Conservation (phyloP, 2,329 filamentous ascomycete species). For the Alternaria solani region DNA sequence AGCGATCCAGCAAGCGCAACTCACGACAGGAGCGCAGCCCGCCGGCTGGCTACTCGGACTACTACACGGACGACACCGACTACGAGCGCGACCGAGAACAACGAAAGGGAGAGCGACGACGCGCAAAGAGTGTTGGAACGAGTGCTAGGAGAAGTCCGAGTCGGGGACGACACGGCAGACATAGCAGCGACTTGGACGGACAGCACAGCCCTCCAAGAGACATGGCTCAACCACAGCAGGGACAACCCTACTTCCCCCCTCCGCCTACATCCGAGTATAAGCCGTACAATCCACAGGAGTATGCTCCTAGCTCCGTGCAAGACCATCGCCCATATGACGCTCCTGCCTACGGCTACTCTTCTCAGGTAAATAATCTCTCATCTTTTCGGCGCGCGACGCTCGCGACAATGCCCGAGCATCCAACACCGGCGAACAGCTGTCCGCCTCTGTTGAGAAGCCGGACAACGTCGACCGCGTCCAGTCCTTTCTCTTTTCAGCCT, state of each 20-base stretch:
- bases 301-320: constrained; percentile 32
- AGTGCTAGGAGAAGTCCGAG: constrained; percentile 36
- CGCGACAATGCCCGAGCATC: constrained; percentile 31
- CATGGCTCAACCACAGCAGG: constrained; percentile 41
- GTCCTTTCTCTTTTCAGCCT: constrained; percentile 26
- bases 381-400: constrained; percentile 41
- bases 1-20: constrained; percentile 25
- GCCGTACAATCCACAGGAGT: constrained; percentile 49
- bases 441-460: constrained; percentile 35
- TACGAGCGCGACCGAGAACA: constrained; percentile 37
- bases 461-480: constrained; percentile 27
- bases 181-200: constrained; percentile 36
- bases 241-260: constrained; percentile 44
- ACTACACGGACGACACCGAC: constrained; percentile 43
- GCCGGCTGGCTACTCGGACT: constrained; percentile 39
- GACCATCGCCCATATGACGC: constrained; percentile 35
- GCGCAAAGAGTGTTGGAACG: constrained; percentile 39
- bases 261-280: constrained; percentile 45
- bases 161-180: constrained; percentile 38
- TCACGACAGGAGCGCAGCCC: constrained; percentile 40
- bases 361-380: constrained; percentile 49
- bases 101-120: constrained; percentile 32
- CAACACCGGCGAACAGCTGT: constrained; percentile 30
- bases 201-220: constrained; percentile 29
- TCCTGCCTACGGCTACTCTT: constrained; percentile 40